Conservation (phyloP, 192 early-diverging fungal species). For the Paraglomus brasilianum region DNA sequence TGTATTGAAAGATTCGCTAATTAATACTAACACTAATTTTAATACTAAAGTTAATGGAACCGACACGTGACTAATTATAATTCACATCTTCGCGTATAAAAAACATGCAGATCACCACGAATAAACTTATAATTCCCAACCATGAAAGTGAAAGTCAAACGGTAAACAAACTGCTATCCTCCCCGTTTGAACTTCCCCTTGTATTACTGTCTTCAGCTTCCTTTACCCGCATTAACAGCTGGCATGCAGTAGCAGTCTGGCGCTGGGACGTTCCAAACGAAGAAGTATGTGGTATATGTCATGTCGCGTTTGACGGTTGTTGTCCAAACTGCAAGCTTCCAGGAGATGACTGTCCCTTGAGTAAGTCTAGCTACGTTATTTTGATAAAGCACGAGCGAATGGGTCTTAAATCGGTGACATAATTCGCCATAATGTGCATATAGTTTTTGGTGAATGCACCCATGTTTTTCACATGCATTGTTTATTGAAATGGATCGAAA, state of each 20-base stretch:
- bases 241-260: constrained; percentile 87
- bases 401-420: neutral
- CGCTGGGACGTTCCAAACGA: constrained; percentile 82
- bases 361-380: constrained; percentile 35
- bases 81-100: no score
- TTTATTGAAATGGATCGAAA: constrained; percentile 74
- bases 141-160: constrained; percentile 26
- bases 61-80: no score
- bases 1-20: no score
- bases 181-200: neutral
- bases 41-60: no score
- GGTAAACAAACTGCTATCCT: constrained; percentile 6
- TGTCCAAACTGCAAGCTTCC: constrained; percentile 84
- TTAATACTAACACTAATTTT: no score
- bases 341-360: constrained; percentile 82
- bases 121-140: neutral
- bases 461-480: constrained; percentile 97
- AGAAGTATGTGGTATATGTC: constrained; percentile 92
- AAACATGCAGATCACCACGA: no score
- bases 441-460: constrained; percentile 87
- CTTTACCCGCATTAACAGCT: constrained; percentile 37
- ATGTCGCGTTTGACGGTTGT: constrained; percentile 79
- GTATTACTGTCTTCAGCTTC: neutral
- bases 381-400: neutral
- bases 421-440: neutral